These are phyloP conservation scores for Firmiana major DNA, from an alignment of 345 rosid genomes.

Conservation along the genomic window DNA sequence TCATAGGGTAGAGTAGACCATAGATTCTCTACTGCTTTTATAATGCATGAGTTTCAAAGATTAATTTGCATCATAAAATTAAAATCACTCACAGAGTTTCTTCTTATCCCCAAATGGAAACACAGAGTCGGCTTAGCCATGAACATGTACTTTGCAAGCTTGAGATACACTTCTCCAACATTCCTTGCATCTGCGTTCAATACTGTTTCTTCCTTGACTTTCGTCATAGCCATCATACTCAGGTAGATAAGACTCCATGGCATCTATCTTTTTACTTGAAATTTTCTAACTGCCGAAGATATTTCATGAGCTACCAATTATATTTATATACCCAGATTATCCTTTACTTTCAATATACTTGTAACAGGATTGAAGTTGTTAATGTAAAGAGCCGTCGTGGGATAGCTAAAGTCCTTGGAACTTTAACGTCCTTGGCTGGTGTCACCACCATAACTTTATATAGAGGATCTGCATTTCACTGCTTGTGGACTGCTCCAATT, in stretches of 20 bases:
- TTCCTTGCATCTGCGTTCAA: constrained; percentile 37
- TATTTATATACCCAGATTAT: no score
- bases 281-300: not conserved
- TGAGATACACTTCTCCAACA: constrained; percentile 48
- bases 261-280: not conserved
- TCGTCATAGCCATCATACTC: constrained; percentile 32
- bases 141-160: constrained; percentile 49
- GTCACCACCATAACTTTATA: constrained; percentile 50
- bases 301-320: not conserved
- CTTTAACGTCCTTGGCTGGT: constrained; percentile 46
- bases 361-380: constrained; percentile 44
- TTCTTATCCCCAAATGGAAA: not conserved
- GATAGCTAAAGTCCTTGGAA: constrained; percentile 50
- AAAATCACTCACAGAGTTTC: not conserved
- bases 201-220: constrained; percentile 44
- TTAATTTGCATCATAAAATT: not conserved
- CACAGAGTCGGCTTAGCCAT: constrained; percentile 48
- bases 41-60: no score
- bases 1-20: constrained; percentile 18
- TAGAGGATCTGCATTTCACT: constrained; percentile 39
- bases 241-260: constrained; percentile 27
- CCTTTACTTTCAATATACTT: no score
- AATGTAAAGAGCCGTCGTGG: constrained; percentile 44
- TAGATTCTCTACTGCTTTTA: not conserved
- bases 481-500: constrained; percentile 31